Evolutionary conservation across 2,329 filamentous ascomycete species (phyloP).

Genomic region (Cladosporium sp.): DNA sequence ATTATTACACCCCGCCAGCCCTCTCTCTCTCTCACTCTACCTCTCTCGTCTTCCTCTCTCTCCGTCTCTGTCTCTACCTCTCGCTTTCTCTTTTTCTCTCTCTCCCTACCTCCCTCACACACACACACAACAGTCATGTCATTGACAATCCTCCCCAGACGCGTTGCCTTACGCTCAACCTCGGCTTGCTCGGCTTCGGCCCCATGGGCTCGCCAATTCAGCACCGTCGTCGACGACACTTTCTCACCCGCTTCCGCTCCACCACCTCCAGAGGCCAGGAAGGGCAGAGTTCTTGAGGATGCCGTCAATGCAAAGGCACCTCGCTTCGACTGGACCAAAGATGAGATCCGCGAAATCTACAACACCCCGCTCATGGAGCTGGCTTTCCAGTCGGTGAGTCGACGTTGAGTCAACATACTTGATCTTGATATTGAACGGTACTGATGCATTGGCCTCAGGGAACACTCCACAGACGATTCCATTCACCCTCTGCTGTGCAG

Average conservation of each 20-base stretch:
- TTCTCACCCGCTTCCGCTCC: slow-evolving; percentile 25
- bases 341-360: slow-evolving; percentile 78
- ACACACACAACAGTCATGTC: slow-evolving; percentile 19
- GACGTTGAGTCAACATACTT: not conserved
- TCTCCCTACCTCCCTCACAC: not conserved
- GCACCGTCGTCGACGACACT: slow-evolving; percentile 32
- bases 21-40: too few species aligned
- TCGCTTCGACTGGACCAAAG: slow-evolving; percentile 71
- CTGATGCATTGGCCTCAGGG: slow-evolving; percentile 48
- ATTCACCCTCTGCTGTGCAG: slow-evolving; percentile 77
- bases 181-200: not conserved
- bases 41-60: too few species aligned
- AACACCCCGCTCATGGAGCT: slow-evolving; percentile 76
- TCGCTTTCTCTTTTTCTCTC: not conserved
- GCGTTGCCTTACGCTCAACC: slow-evolving; percentile 6
- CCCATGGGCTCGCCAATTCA: slow-evolving; percentile 22
- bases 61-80: too few species aligned
- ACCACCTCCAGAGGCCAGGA: slow-evolving; percentile 19
- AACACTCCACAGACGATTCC: slow-evolving; percentile 76
- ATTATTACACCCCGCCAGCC: too few species aligned
- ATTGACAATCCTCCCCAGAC: slow-evolving; percentile 20
- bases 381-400: slow-evolving; percentile 27
- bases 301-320: slow-evolving; percentile 59
- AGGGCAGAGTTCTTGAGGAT: slow-evolving; percentile 32
- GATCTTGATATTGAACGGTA: not conserved